A percentile compares a stretch with the other conserved stretches of the same genome.
Evolutionary conservation across 176 grass and related monocot species (phyloP).

Genomic region (Juncus inflexus): DNA sequence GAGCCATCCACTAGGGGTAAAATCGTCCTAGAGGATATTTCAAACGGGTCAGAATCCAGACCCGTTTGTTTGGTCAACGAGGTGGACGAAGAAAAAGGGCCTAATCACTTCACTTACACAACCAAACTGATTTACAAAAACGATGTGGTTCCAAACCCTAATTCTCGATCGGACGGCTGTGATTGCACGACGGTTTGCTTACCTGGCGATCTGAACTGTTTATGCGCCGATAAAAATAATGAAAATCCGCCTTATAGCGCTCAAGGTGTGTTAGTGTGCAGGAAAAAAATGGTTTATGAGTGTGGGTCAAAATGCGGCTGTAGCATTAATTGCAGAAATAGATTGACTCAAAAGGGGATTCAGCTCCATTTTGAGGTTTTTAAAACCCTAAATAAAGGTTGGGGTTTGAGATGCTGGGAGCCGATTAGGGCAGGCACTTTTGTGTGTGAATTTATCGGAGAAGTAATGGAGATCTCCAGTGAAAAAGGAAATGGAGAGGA

Average conservation of each 20-base stretch:
- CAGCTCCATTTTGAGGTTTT: constrained; percentile 81
- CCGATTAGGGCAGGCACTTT: constrained; percentile 78
- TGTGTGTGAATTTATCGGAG: constrained; percentile 76
- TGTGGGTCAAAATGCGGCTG: constrained; percentile 56
- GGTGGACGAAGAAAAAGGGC: constrained; percentile 57
- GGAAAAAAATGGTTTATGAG: constrained; percentile 61
- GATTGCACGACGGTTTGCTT: constrained; percentile 52
- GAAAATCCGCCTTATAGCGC: constrained; percentile 65
- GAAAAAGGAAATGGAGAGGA: constrained; percentile 1
- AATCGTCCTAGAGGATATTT: constrained; percentile 54
- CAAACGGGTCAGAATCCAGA: constrained; percentile 56
- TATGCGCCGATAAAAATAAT: constrained; percentile 53
- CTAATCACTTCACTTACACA: constrained; percentile 56
- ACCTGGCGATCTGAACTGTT: constrained; percentile 64
- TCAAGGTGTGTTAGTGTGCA: constrained; percentile 60
- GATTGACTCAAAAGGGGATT: constrained; percentile 58
- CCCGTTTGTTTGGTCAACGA: constrained; percentile 91
- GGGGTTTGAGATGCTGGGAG: constrained; percentile 81
- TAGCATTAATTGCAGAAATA: constrained; percentile 56
- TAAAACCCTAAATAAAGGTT: constrained; percentile 56
- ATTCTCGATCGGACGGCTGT: constrained; percentile 49
- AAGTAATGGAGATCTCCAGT: constrained; percentile 46
- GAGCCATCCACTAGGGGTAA: constrained; percentile 57
- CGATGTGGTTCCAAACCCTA: constrained; percentile 29
- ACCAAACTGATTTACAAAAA: constrained; percentile 38